Evolutionary conservation across 306 rosid species (phyloP).

Genomic region (Trichosanthes truncata): DNA sequence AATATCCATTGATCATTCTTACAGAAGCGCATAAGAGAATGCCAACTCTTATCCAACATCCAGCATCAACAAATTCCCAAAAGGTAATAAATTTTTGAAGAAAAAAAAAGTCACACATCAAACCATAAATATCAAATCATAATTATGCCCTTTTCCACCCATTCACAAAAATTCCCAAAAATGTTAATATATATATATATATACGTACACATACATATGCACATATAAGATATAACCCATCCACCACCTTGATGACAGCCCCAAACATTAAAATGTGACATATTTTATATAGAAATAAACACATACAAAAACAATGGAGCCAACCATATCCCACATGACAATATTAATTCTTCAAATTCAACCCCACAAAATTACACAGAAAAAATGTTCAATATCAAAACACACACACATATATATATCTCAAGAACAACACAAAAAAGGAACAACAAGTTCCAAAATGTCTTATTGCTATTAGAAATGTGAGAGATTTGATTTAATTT

Average conservation of each 20-base stretch:
- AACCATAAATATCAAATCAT: background rate
- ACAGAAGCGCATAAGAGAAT: too few relatives aligned
- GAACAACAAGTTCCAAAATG: too few relatives aligned
- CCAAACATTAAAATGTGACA: background rate
- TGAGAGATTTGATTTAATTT: background rate
- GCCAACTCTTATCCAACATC: background rate
- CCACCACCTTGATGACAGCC: background rate
- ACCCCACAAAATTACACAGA: background rate
- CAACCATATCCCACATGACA: background rate
- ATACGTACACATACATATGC: background rate
- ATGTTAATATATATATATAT: too few relatives aligned
- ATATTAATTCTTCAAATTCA: background rate
- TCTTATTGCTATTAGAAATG: background rate
- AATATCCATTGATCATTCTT: background rate
- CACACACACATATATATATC: background rate
- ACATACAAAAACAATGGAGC: background rate
- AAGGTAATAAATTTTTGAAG: background rate
- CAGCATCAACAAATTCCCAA: background rate
- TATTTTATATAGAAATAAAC: background rate
- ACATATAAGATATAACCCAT: background rate
- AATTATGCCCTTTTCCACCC: background rate
- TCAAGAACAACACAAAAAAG: too few relatives aligned
- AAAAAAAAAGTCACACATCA: background rate
- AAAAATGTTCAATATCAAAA: background rate
- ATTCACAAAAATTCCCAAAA: background rate